phyloP scores from a whole-genome alignment of 306 rosid genomes.

The Cercis canadensis region DNA sequence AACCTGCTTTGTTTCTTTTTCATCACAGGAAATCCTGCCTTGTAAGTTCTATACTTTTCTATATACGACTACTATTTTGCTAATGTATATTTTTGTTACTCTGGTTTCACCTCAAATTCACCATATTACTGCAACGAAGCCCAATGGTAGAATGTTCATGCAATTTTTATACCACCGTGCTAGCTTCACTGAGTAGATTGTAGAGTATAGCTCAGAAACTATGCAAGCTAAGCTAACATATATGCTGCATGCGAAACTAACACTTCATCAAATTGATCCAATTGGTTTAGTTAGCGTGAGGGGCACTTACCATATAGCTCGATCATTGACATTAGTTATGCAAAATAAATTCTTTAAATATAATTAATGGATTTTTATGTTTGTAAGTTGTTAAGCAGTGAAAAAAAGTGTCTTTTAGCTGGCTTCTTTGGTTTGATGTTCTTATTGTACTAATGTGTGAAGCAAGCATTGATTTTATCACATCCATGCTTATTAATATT shows the following conservation, averaged over 20 bases:
- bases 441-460: constrained; percentile 10
- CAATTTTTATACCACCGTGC: not conserved
- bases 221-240: not conserved
- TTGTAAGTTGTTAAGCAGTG: not conserved
- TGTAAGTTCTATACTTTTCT: constrained; percentile 18
- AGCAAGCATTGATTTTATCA: constrained; percentile 3
- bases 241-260: too few relatives aligned
- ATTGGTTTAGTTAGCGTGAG: too few relatives aligned
- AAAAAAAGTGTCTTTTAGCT: constrained; percentile 2
- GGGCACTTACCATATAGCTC: not conserved
- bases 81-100: not conserved
- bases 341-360: not conserved
- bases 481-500: not conserved
- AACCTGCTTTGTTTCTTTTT: not conserved
- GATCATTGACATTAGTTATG: not conserved
- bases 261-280: too few relatives aligned
- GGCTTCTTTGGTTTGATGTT: constrained; percentile 19
- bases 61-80: not conserved
- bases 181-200: not conserved
- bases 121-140: not conserved
- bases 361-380: not conserved
- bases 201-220: not conserved
- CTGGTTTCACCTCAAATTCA: not conserved
- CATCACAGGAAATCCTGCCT: not conserved
- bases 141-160: not conserved